Evolutionary conservation across 2,329 filamentous ascomycete species (phyloP).

Genomic region (Exophiala lecanii-corni): DNA sequence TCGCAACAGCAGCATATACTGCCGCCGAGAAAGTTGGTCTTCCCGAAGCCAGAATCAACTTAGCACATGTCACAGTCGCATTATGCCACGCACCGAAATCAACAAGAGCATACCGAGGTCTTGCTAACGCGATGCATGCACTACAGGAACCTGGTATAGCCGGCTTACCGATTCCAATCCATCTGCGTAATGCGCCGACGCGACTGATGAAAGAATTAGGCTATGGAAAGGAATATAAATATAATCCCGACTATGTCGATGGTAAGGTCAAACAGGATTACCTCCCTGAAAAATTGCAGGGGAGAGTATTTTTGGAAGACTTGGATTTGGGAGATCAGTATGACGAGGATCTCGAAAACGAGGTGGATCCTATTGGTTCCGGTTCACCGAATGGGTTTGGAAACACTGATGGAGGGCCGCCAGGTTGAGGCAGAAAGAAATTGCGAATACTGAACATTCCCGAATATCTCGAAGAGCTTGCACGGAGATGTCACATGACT

Average conservation of each 20-base stretch:
- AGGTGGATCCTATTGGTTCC: too few species aligned
- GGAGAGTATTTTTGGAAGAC: constrained; percentile 71
- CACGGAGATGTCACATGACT: too few species aligned
- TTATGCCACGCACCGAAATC: constrained; percentile 78
- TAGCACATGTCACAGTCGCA: constrained; percentile 82
- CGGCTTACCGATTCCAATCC: constrained; percentile 74
- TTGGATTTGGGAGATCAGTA: constrained; percentile 71
- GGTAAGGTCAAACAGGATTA: constrained; percentile 85
- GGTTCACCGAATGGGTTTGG: too few species aligned
- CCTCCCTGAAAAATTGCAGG: constrained; percentile 70
- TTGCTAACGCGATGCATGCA: constrained; percentile 75
- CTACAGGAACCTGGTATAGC: constrained; percentile 80
- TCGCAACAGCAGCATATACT: constrained; percentile 81
- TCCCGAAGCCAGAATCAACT: constrained; percentile 87
- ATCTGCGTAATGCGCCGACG: constrained; percentile 88
- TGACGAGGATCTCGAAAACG: constrained; percentile 44
- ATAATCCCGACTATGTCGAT: constrained; percentile 83
- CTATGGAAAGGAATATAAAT: constrained; percentile 90
- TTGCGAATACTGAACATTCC: too few species aligned
- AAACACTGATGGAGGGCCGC: too few species aligned
- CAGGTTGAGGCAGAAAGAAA: too few species aligned
- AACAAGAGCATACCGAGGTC: constrained; percentile 75
- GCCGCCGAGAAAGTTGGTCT: constrained; percentile 91
- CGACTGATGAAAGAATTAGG: constrained; percentile 88
- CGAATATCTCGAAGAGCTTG: too few species aligned